phyloP scores from a whole-genome alignment of 371 early-diverging fungal species.

The Apophysomyces variabilis region DNA sequence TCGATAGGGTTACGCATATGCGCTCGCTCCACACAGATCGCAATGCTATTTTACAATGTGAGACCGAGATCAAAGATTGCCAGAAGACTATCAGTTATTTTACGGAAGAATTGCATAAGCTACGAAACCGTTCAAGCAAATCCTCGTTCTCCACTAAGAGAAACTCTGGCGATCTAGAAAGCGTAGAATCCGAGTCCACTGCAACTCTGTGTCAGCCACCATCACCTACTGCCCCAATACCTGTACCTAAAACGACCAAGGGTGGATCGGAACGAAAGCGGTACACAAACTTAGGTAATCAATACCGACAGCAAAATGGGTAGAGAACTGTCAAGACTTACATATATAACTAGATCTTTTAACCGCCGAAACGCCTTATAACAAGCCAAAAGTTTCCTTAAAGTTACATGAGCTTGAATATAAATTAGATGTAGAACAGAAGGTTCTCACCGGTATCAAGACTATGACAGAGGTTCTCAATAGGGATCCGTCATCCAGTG shows the following conservation, averaged over 20 bases:
- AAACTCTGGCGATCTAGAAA: background rate
- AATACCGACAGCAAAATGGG: background rate
- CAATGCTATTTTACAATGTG: slow-evolving; percentile 76
- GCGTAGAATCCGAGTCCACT: background rate
- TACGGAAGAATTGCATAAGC: slow-evolving; percentile 67
- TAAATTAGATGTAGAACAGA: slow-evolving; percentile 90
- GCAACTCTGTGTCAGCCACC: slow-evolving; percentile 1
- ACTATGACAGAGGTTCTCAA: slow-evolving; percentile 58
- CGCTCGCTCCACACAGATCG: slow-evolving; percentile 69
- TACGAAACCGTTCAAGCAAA: slow-evolving; percentile 51
- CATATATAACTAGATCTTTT: slow-evolving; percentile 60
- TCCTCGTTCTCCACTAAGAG: slow-evolving; percentile 17
- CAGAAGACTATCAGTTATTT: slow-evolving; percentile 85
- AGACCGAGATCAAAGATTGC: slow-evolving; percentile 77
- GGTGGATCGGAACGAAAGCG: slow-evolving; percentile 31
- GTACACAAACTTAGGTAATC: slow-evolving; percentile 60
- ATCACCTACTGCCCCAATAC: background rate
- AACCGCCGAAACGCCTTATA: slow-evolving; percentile 78
- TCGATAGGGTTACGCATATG: slow-evolving; percentile 73
- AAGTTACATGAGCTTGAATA: slow-evolving; percentile 84
- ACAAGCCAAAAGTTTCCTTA: slow-evolving; percentile 83
- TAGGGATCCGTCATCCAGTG: slow-evolving; percentile 30
- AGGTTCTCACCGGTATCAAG: slow-evolving; percentile 78
- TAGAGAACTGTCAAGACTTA: background rate
- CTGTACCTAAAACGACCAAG: slow-evolving; percentile 26